Percentiles rank a stretch among this genome's conserved stretches.
Conservation (phyloP, 169 alveolate species). For the Ichthyophthirius multifiliis region DNA sequence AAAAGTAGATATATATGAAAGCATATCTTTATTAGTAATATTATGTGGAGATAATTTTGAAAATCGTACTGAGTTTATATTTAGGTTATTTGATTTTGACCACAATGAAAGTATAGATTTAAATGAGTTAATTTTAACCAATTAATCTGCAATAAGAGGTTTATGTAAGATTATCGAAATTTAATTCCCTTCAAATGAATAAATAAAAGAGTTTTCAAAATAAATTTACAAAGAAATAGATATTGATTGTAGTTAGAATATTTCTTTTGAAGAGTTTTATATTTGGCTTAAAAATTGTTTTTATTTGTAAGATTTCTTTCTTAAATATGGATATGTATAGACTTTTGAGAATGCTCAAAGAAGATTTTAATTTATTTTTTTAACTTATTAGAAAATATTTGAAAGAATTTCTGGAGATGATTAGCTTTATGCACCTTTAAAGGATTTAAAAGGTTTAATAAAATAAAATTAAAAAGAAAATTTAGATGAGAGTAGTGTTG, state of each 20-base stretch:
- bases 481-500: background rate
- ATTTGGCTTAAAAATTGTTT: slow-evolving; percentile 17
- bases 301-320: slow-evolving; percentile 33
- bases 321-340: slow-evolving; percentile 20
- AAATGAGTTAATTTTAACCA: slow-evolving; percentile 23
- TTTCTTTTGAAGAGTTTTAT: slow-evolving; percentile 28
- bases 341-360: slow-evolving; percentile 44
- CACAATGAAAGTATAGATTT: slow-evolving; percentile 15
- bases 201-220: slow-evolving; percentile 19
- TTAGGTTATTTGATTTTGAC: slow-evolving; percentile 31
- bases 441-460: background rate
- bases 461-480: background rate
- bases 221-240: slow-evolving; percentile 17
- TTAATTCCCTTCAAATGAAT: slow-evolving; percentile 17
- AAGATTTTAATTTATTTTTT: slow-evolving; percentile 7
- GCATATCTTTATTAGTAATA: slow-evolving; percentile 23
- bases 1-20: slow-evolving; percentile 32
- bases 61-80: slow-evolving; percentile 14
- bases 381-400: slow-evolving; percentile 17
- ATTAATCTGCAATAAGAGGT: slow-evolving; percentile 33
- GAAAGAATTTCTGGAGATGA: slow-evolving; percentile 15
- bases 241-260: slow-evolving; percentile 19
- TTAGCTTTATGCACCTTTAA: slow-evolving; percentile 11
- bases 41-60: slow-evolving; percentile 25
- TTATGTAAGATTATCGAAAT: slow-evolving; percentile 26